These are phyloP conservation scores for Pseudocercospora fuligena DNA, from an alignment of 2,329 filamentous ascomycete genomes.

Conservation along the genomic window DNA sequence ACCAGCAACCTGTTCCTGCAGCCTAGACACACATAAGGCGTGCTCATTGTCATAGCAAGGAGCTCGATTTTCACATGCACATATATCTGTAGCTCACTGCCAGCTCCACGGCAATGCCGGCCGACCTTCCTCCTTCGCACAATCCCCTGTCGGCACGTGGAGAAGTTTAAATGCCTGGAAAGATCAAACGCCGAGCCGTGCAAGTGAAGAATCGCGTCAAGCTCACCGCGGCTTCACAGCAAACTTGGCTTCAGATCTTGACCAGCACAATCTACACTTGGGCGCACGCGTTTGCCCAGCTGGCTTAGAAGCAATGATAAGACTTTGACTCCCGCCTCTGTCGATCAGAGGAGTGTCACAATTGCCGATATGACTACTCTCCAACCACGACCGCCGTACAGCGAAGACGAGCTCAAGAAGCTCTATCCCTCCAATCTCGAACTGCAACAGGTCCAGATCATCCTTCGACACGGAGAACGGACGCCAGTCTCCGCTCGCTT, in stretches of 20 bases:
- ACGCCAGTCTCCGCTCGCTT: constrained; percentile 89
- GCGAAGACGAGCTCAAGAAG: constrained; percentile 74
- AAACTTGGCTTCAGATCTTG: neutral
- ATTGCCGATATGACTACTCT: constrained; percentile 75
- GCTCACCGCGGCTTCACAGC: neutral
- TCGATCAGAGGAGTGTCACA: constrained; percentile 6
- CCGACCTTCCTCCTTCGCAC: no score
- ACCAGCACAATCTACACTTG: neutral
- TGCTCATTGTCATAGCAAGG: constrained; percentile 11
- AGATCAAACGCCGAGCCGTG: no score
- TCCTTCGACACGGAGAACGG: constrained; percentile 63
- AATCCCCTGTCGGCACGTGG: neutral
- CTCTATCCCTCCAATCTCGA: constrained; percentile 82
- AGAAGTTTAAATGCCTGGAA: neutral
- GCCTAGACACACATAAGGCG: constrained; percentile 17
- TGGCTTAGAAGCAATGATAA: constrained; percentile 14
- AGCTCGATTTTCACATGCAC: neutral
- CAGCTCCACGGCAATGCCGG: neutral
- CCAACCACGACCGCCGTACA: constrained; percentile 75
- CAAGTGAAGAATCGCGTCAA: no score
- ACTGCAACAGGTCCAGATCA: constrained; percentile 87
- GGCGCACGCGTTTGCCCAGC: neutral
- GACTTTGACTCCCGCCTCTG: constrained; percentile 6
- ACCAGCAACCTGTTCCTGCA: constrained; percentile 10
- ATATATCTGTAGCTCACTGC: neutral